Base-by-base conservation (phyloP, 306 rosid species). In the Lablab purpureus region DNA sequence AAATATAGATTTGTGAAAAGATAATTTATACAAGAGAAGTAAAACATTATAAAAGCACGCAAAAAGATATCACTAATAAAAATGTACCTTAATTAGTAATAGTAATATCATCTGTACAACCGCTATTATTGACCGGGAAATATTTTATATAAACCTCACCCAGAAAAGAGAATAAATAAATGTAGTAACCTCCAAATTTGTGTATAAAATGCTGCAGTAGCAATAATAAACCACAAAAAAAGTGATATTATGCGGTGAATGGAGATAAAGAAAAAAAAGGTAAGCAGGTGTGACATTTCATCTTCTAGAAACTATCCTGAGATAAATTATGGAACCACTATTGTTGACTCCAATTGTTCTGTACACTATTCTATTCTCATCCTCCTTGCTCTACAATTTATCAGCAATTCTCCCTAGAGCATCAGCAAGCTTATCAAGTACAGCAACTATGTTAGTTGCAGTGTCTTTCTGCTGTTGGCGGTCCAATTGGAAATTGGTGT, bases 341-440 rank as follows among this genome's bases (percentile, higher is more conserved):
- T 50, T 63, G 67, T 72, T 58, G 68, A 83, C 80, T 80, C 79
- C 74, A 80, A 73, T 27, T 87, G 82, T 71, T 90, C 87, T 92
- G 75, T 90, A 92, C 97, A 90, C 85, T 77, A 67, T 59, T 81
- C 85, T 77, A 67, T 47, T 81, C 75, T 28, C 82, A 67, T 23
- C 72, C 67, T 82, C 37, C 49, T 72, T 73, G 70, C 80, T 72
- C 87, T 91, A 95, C 83, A 88, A 79, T 87, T 91, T 95, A 81
- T 95, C 99, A 27, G 99, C 97, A 79, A 96, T 96, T 85, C 97
- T 87, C 30, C 94, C 91, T 71, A 93, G 80, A 60, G 99, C 98
- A 79, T 89, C 94, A 58, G 99, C 99, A 64, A 95, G 91, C 91
- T 91, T 95, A 79, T 91, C 90, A 47, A 95, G 97, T n/a, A 95